Base-by-base conservation (phyloP, 225 moss, liverwort and hornwort genomes). In the Physcomitrellopsis africana region DNA sequence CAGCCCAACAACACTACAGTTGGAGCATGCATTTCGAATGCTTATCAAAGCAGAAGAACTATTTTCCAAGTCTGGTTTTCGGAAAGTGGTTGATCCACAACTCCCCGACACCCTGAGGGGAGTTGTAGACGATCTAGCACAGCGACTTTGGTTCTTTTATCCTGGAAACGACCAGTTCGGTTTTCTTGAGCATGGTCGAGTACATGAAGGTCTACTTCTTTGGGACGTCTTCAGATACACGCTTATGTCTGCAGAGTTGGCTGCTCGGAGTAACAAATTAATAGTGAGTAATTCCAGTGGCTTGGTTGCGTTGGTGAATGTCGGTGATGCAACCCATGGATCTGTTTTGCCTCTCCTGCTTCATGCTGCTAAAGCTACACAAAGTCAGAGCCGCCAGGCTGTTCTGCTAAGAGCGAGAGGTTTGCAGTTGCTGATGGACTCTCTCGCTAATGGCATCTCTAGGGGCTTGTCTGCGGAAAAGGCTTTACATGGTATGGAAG, bases 141-240 rank as follows among this genome's bases (percentile, higher is more conserved):
- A 89, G 66, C 89, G 94, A 79, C 83, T 96, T 5, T 92, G 88
- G 41, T 81, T 96, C 65, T 87, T 81, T 76, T 89, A 89, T 76
- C 89, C 91, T 17, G 91, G 91, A 58, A 89, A 84, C 54, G 92
- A 92, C 59, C 88, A 86, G 69, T 81, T 81, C 26, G 76, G 79
- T 77, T 86, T 81, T 66, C 61, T 77, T 29, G 58, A 82, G 18
- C 82, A 87, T 81, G 94, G 92, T 72, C 94, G 92, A 67, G 91
- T 94, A 48, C 86, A 92, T 59, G 92, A 96, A 80, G 92, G 92
- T 54, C 77, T 94, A 71, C 88, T 92, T 67, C 85, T 96, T 51
- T 96, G 96, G 96, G 92, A 96, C 83, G 96, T 90, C 66, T 87
- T 96, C 76, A 83, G 96, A 71, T 96, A 96, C 80, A 88, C 96